Percentiles rank a stretch among this genome's conserved stretches.
phyloP scores from a whole-genome alignment of 108 stramenopile genomes.

The Mediolabrus comicus region DNA sequence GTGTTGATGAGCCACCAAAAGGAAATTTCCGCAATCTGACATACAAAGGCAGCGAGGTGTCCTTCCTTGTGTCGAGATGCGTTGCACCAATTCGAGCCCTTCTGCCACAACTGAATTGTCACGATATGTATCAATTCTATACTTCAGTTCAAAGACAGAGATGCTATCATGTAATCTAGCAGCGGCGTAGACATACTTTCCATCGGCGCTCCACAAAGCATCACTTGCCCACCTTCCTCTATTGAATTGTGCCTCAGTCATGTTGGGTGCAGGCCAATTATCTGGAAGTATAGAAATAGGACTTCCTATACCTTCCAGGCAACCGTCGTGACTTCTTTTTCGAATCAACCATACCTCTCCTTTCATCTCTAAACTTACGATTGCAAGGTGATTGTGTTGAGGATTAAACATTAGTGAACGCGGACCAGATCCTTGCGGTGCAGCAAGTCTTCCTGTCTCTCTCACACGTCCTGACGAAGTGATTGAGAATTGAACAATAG shows the following conservation, averaged over 20 bases:
- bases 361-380: conserved; percentile 47
- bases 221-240: conserved; percentile 44
- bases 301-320: conserved; percentile 14
- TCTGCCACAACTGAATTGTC: background rate
- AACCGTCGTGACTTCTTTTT: conserved; percentile 19
- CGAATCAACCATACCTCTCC: conserved; percentile 39
- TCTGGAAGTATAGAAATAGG: conserved; percentile 40
- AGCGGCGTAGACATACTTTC: conserved; percentile 43
- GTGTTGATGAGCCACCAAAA: conserved; percentile 47
- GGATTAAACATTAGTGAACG: conserved; percentile 48
- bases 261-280: conserved; percentile 22
- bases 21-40: conserved; percentile 37
- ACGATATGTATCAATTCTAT: conserved; percentile 16
- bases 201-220: conserved; percentile 44
- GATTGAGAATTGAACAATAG: conserved; percentile 33
- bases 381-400: conserved; percentile 20
- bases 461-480: conserved; percentile 10
- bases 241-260: conserved; percentile 31
- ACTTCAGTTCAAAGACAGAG: conserved; percentile 29
- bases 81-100: conserved; percentile 16
- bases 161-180: conserved; percentile 43
- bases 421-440: conserved; percentile 46
- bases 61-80: conserved; percentile 19
- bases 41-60: conserved; percentile 42
- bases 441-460: conserved; percentile 32